Percentiles rank a stretch among this genome's conserved stretches.
Evolutionary conservation across 257 asterid species (phyloP).

Genomic region (Gynochthodes officinalis): DNA sequence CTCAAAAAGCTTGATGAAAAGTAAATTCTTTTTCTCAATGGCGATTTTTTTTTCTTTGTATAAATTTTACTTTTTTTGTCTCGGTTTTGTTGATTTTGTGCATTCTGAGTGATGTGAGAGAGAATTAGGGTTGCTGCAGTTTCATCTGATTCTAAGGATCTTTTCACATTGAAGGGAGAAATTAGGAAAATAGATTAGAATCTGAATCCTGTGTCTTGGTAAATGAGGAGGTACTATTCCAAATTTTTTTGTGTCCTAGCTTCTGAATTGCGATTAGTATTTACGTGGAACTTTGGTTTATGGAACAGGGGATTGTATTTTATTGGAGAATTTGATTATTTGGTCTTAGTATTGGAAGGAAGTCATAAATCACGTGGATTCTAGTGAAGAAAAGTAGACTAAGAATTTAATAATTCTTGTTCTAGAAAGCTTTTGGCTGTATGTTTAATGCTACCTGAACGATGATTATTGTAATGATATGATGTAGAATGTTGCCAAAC

Average conservation of each 20-base stretch:
- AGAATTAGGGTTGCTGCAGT: background rate
- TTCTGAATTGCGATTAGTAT: background rate
- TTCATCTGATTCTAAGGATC: background rate
- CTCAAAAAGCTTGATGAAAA: constrained; percentile 72
- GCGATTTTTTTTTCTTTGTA: background rate
- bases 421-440: background rate
- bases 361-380: background rate
- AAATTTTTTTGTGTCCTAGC: background rate
- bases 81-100: background rate
- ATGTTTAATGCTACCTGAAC: background rate
- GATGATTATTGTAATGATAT: background rate
- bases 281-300: background rate
- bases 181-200: background rate
- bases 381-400: background rate
- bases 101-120: background rate
- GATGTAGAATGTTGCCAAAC: background rate
- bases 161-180: background rate
- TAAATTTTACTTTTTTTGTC: background rate
- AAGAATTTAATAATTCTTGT: background rate
- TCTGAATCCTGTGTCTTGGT: background rate
- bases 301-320: background rate
- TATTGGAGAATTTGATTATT: background rate
- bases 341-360: background rate
- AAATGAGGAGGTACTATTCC: background rate
- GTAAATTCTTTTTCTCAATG: constrained; percentile 29